Evolutionary conservation across 192 early-diverging fungal species (phyloP), one percentile per base, ranked within the genome.

Genomic region (Backusella tuberculispora): DNA sequence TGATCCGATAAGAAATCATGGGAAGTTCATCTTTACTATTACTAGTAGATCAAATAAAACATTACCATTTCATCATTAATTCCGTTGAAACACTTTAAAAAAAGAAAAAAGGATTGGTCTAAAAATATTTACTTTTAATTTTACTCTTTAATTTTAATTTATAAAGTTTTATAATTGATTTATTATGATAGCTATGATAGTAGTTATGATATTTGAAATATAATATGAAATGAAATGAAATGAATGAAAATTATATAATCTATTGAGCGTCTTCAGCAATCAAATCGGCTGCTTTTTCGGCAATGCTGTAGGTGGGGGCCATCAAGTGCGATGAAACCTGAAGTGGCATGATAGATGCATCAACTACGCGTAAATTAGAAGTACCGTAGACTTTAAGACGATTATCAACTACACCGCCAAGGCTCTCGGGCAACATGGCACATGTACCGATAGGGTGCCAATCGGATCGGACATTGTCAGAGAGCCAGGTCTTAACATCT

Each of bases 201-300:
- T 34, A 34, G 29, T 34, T 10, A 60, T 60, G 53, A 24, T 26
- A 60, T 24, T 21, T 60, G 53, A 60, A 60, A 60, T 60, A 26
- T 12, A 4, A 26, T 26, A 60, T 13, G 26, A 19, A 60, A 13
- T 21, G 19, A 60, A 56, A 13, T 60, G 53, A 60, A 26, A 60
- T 60, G 4, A n/a, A n/a, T n/a, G n/a, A n/a, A n/a, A n/a, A n/a
- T n/a, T n/a, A n/a, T n/a, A n/a, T 8, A 56, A 56, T 21, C 21
- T 26, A 60, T 24, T 60, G 21, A 4, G 19, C 53, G 26, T 60
- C 19, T 60, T 60, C 53, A 60, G 53, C 21, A 60, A 79, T 72
- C 69, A 79, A 66, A 50, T 79, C 78, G n/a, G 78, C 74, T 19
- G 69, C 78, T 40, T 79, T 79, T 69, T 79, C 78, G 37, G 66